Percentiles rank a stretch among this genome's conserved stretches.
These are phyloP conservation scores for Mercurialis annua DNA, from an alignment of 345 rosid species.

Conservation along the genomic window DNA sequence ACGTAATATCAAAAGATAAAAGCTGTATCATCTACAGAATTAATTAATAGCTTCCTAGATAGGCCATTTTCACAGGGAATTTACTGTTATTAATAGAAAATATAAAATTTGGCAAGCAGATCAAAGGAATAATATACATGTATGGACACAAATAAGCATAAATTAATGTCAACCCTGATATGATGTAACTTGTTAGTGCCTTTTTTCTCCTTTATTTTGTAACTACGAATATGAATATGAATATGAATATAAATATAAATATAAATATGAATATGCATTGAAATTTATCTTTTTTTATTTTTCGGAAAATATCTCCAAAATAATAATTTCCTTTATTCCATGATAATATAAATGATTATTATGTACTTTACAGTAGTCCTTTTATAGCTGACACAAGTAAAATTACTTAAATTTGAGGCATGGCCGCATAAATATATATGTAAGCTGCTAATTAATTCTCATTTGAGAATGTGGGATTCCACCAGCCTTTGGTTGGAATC, in stretches of 20 bases:
- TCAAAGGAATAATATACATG: background rate
- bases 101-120: no score
- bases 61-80: no score
- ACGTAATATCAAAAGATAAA: no score
- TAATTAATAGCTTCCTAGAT: no score
- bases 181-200: background rate
- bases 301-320: no score
- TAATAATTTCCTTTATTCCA: no score
- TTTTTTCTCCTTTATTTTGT: background rate
- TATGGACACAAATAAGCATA: background rate
- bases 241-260: background rate
- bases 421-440: background rate
- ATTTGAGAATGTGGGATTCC: constrained; percentile 14
- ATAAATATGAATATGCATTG: background rate
- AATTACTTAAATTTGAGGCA: background rate
- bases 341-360: no score
- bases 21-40: no score
- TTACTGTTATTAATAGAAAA: no score
- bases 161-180: constrained; percentile 9
- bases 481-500: constrained; percentile 19
- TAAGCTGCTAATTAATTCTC: background rate
- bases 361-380: no score
- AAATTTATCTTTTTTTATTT: no score
- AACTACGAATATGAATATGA: constrained; percentile 4
- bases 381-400: no score